phyloP scores from a whole-genome alignment of 352 stramenopile genomes.

The Globisporangium polare region DNA sequence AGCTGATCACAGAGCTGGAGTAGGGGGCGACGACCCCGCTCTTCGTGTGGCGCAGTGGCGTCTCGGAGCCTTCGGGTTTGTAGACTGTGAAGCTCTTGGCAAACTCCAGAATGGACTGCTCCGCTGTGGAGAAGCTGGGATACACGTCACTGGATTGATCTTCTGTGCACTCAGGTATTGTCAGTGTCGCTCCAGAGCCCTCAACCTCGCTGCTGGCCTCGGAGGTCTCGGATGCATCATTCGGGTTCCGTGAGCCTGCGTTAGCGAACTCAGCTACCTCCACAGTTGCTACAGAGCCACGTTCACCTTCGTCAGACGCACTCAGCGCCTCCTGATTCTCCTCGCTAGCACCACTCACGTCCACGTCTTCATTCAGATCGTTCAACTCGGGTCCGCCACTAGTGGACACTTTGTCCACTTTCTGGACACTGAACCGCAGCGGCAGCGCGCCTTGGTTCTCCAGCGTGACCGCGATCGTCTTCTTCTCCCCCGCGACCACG shows the following conservation, averaged over 20 bases:
- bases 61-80: conserved; percentile 36
- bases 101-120: conserved; percentile 27
- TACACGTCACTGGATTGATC: neutral
- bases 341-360: neutral
- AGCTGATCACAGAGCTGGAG: conserved; percentile 31
- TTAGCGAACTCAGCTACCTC: too few species aligned
- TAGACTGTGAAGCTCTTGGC: conserved; percentile 29
- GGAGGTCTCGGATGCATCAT: neutral
- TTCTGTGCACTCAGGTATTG: neutral
- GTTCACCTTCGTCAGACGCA: neutral
- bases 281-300: neutral
- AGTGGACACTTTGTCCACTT: neutral
- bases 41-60: conserved; percentile 34
- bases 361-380: neutral
- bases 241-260: conserved; percentile 2
- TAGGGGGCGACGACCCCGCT: conserved; percentile 51
- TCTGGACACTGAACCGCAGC: conserved; percentile 38
- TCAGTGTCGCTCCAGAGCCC: neutral
- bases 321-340: neutral
- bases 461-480: conserved; percentile 45
- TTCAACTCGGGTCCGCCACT: conserved; percentile 10
- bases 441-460: conserved; percentile 73
- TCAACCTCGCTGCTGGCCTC: neutral
- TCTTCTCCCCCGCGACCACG: conserved; percentile 78
- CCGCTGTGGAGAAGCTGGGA: conserved; percentile 21